Base-by-base conservation (phyloP, 148 eudicot genomes). In the Camellia sinensis region DNA sequence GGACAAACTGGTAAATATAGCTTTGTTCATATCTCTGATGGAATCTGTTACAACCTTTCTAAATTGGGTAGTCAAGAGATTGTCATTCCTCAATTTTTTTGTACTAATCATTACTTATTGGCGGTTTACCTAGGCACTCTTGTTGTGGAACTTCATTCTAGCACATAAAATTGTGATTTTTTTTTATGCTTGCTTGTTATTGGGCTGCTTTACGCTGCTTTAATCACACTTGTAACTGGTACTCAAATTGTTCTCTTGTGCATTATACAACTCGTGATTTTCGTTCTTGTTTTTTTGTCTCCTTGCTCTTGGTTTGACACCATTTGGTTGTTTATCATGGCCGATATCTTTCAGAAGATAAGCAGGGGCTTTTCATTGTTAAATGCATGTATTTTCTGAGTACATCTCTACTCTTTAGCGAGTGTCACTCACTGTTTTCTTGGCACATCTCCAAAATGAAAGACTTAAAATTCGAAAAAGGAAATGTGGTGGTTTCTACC, bases 1-100 rank as follows among this genome's bases (percentile, higher is more conserved):
- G 99, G 99, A 53, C 99, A 96, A 84, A 96, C 99, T 85, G 99
- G 99, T 96, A 73, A 29, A 29, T 43, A 57, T 46, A 48, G 45
- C 21, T 60, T 45, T 41, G 12, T 37, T 52, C 53, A 74, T 44
- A 19, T 60, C 41, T 68, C 29, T 69, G 52, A 17, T 69, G 53
- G 22, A 69, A 29, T 29, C 37, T 29, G 37, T 29, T 29, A 29
- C 37, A 29, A 29, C 37, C 0, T 29, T 29, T 29, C 37, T 29
- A 29, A 29, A 29, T 29, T 29, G 37, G 37, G 37, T 29, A 29
- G 37, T 29, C 37, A 29, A 54, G 11, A 7, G 10, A 54, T 54
- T 6, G 57, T 54, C 11, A 54, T 54, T 54, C 57, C 57, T 54
- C 11, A 8, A 54, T 2, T 7, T 11, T 54, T 54, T 54, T 48